Evolutionary conservation across 108 stramenopile genomes (phyloP), one percentile per base, ranked within the genome.

Genomic region (Chaetoceros muelleri): DNA sequence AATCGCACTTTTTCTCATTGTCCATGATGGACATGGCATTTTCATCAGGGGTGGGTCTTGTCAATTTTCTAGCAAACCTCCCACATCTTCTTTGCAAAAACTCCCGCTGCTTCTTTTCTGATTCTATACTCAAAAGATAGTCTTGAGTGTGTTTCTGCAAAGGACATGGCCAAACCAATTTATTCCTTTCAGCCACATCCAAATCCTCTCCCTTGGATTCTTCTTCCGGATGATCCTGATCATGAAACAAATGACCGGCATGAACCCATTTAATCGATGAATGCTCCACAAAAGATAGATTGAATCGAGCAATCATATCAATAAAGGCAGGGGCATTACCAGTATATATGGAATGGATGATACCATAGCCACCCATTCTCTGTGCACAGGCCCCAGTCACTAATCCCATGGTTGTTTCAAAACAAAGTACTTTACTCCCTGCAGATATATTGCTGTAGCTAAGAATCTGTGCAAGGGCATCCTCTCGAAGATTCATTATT

Each of bases 331-430:
- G 85, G 62, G 88, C 86, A 25, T 82, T 79, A 20, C 82, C 85
- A 30, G 24, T 64, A 68, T 81, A 87, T 40, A 91, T 55, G 31
- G 70, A 66, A 1, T 84, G 26, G 17, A 95, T 60, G 22, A 67
- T 73, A 3, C 94, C 94, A 58, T 86, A 87, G 7, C 94, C 94
- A 20, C 80, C 94, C 84, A 95, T 80, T 52, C 89, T 67, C 46
- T 81, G 70, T 3, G 83, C 80, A 19, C 83, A 55, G 24, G 75
- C 67, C 21, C 87, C 87, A 0, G 86, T 80, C 8, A 92, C 40
- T 0, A 95, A 55, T 0, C 94, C 89, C 30, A 75, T 69, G 16
- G 72, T 74, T 5, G 55, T 72, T 52, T 95, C 94, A 28, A 76
- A 68, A 0, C 89, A 74, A 51, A 95, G 27, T 2, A 82, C 81